Base-by-base conservation (phyloP, 139 green algal species). In the Tetradesmus obliquus region DNA sequence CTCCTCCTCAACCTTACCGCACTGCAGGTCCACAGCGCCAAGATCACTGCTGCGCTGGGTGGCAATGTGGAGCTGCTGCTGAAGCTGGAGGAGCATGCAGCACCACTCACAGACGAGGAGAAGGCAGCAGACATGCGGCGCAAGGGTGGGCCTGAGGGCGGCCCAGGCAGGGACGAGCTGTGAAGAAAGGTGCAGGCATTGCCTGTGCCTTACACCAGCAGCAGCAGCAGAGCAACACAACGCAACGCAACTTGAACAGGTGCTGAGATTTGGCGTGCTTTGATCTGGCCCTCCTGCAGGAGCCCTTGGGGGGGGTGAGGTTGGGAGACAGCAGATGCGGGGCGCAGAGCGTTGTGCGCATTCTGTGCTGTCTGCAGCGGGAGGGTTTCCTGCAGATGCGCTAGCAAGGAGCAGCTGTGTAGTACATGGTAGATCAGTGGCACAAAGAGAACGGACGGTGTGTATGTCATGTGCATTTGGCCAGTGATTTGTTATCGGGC, bases 1-100 rank as follows among this genome's bases (percentile, higher is more conserved):
- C 22, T 12, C 22, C n/a, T 2, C 12, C 76, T 45, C 76, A 45
- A 17, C n/a, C 76, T 12, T 19, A 22, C 45, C 1, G 55, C 17
- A 24, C 32, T 72, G 84, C 76, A 91, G 88, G 53, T 91, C n/a
- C 79, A 86, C 57, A 91, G 88, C 55, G 76, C 88, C 74, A 87
- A 53, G 76, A 91, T 91, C 76, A 91, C 76, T n/a, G 88, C 88
- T 71, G 88, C 88, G 0, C 55, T 91, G 57, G 57, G 55, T 51
- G 88, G 88, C 7, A 55, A 91, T 19, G 24, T 91, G 24, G 88
- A 91, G 20, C 55, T 91, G 54, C 62, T 91, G 74, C 72, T 90
- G 69, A 54, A 74, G 71, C 86, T 90, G 0, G 71, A 90, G 51
- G 22, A 90, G 86, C 57, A 90, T 17, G 24, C 76, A 10, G 76